These are phyloP conservation scores for Cladosporium austrohemisphaericum DNA, from an alignment of 2,329 filamentous ascomycete genomes.

Conservation along the genomic window DNA sequence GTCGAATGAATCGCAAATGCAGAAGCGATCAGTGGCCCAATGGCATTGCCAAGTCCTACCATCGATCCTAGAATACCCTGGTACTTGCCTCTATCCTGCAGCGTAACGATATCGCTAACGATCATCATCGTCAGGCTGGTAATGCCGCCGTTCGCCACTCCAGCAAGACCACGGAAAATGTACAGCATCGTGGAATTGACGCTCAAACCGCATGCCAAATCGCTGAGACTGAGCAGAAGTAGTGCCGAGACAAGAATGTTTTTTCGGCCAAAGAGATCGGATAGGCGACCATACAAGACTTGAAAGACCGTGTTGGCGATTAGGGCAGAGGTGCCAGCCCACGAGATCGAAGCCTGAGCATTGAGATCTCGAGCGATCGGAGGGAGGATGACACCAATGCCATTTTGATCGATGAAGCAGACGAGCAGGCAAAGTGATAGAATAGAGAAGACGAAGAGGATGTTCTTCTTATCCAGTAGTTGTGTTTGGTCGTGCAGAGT, in stretches of 20 bases:
- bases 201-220: slow-evolving; percentile 58
- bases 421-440: slow-evolving; percentile 54
- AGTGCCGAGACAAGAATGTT: slow-evolving; percentile 54
- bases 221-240: slow-evolving; percentile 51
- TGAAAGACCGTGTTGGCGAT: slow-evolving; percentile 61
- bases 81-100: slow-evolving; percentile 56
- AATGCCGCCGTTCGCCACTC: slow-evolving; percentile 61
- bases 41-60: slow-evolving; percentile 44
- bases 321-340: slow-evolving; percentile 52
- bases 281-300: slow-evolving; percentile 55
- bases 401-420: slow-evolving; percentile 56
- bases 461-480: slow-evolving; percentile 50
- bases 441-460: slow-evolving; percentile 50
- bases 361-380: slow-evolving; percentile 36
- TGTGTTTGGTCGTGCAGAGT: slow-evolving; percentile 55
- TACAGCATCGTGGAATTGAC: slow-evolving; percentile 57
- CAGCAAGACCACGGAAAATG: slow-evolving; percentile 57
- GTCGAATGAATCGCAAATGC: slow-evolving; percentile 38
- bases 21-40: slow-evolving; percentile 44
- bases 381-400: slow-evolving; percentile 44
- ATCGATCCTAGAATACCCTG: slow-evolving; percentile 45
- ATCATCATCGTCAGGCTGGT: slow-evolving; percentile 60
- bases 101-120: slow-evolving; percentile 56
- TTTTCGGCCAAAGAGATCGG: slow-evolving; percentile 46
- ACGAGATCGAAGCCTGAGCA: slow-evolving; percentile 51